A percentile compares a stretch with the other conserved stretches of the same genome.
These are phyloP conservation scores for Trametes pubescens DNA, from an alignment of 1,284 basidiomycete genomes.

Conservation along the genomic window DNA sequence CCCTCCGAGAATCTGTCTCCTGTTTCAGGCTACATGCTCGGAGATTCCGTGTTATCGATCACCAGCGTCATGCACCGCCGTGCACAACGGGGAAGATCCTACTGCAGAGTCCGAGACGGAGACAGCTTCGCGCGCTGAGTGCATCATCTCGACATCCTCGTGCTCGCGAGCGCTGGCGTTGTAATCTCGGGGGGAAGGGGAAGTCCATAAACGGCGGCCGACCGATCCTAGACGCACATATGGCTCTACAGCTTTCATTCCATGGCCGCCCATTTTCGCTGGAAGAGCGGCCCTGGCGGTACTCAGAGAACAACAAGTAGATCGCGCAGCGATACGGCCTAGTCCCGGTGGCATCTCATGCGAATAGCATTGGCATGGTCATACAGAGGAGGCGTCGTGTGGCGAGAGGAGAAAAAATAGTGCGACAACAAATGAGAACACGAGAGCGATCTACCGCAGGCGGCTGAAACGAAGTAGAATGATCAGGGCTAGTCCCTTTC, in stretches of 20 bases:
- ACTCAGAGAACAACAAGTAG: background rate
- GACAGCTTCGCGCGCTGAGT: background rate
- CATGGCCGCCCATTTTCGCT: slow-evolving; percentile 1
- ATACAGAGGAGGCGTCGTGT: slow-evolving; percentile 44
- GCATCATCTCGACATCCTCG: background rate
- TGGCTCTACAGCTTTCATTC: background rate
- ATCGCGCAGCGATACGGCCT: slow-evolving; percentile 7
- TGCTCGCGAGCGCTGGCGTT: slow-evolving; percentile 2
- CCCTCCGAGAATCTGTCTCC: slow-evolving; percentile 10
- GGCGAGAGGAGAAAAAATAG: slow-evolving; percentile 30
- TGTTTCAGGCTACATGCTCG: slow-evolving; percentile 4
- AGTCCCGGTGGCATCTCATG: slow-evolving; percentile 30
- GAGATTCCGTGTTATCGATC: slow-evolving; percentile 21
- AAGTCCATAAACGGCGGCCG: background rate
- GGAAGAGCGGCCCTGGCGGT: background rate
- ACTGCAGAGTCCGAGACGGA: background rate
- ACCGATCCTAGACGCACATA: too few relatives aligned
- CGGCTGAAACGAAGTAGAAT: slow-evolving; percentile 42
- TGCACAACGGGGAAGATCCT: background rate
- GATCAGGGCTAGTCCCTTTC: slow-evolving; percentile 14
- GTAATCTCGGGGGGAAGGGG: background rate
- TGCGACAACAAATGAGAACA: slow-evolving; percentile 28
- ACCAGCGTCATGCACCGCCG: background rate
- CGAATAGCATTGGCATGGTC: slow-evolving; percentile 43
- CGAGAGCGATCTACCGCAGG: slow-evolving; percentile 47